Evolutionary conservation across 129 eudicot genomes (phyloP).

Genomic region (Oenanthe sinensis): DNA sequence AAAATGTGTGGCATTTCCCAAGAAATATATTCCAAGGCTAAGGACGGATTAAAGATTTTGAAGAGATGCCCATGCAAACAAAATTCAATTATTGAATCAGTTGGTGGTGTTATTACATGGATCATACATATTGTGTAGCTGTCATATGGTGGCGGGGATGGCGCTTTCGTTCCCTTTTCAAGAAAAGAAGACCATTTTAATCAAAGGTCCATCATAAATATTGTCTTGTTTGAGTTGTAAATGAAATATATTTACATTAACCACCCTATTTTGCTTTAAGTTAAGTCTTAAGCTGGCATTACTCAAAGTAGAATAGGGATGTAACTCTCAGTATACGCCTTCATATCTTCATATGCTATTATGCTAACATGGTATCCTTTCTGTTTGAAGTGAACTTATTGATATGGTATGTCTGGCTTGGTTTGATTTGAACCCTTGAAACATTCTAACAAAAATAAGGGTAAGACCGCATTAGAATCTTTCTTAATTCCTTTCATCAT

Average conservation of each 20-base stretch:
- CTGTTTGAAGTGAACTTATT: background rate
- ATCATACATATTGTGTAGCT: constrained; percentile 24
- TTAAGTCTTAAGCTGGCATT: constrained; percentile 17
- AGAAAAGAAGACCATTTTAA: constrained; percentile 16
- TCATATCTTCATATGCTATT: background rate
- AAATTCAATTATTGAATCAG: constrained; percentile 25
- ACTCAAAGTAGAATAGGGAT: constrained; percentile 6
- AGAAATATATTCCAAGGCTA: constrained; percentile 18
- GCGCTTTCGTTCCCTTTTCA: constrained; percentile 17
- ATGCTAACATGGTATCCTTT: background rate
- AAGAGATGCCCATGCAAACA: constrained; percentile 18
- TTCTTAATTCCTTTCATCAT: background rate
- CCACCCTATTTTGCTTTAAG: background rate
- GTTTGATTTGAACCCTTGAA: background rate
- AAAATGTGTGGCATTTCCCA: constrained; percentile 25
- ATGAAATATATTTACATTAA: constrained; percentile 6
- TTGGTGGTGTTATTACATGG: constrained; percentile 14
- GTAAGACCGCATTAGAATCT: too few relatives aligned
- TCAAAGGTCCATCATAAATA: constrained; percentile 17
- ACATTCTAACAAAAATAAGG: background rate
- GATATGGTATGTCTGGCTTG: background rate
- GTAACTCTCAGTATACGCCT: constrained; percentile 10
- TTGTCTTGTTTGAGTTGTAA: constrained; percentile 20
- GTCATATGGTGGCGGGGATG: constrained; percentile 30
- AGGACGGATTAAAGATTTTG: constrained; percentile 21